Percentiles rank a stretch among this genome's conserved stretches.
Evolutionary conservation across 2,329 filamentous ascomycete species (phyloP).

Genomic region (Colletotrichum godetiae): DNA sequence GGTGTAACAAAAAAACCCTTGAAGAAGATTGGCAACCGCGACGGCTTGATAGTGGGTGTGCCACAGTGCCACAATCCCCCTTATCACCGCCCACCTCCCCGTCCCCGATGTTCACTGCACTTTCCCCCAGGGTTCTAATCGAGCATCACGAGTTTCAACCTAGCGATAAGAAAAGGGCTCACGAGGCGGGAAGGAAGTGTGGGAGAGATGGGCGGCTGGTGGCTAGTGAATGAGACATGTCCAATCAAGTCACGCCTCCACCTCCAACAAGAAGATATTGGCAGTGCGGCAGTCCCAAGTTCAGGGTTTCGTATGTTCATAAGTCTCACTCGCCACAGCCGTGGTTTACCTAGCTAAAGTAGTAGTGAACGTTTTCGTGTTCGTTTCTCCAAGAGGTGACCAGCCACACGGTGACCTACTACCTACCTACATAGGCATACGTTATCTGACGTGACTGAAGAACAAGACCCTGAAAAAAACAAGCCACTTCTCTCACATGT

Average conservation of each 20-base stretch:
- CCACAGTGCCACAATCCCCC: not conserved
- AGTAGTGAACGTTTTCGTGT: too few species aligned
- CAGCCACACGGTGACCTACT: too few species aligned
- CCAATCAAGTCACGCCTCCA: not conserved
- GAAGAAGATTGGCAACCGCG: too few species aligned
- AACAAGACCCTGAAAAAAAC: too few species aligned
- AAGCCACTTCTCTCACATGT: too few species aligned
- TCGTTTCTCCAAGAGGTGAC: too few species aligned
- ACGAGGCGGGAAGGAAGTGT: not conserved
- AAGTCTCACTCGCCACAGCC: constrained; percentile 4
- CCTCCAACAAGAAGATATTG: not conserved
- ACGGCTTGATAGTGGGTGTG: not conserved
- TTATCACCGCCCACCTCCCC: not conserved
- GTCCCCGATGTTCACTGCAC: constrained; percentile 2
- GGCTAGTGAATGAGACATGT: constrained; percentile 26
- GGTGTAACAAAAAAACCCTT: not conserved
- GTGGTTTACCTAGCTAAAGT: not conserved
- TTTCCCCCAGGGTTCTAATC: constrained; percentile 1
- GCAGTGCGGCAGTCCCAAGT: not conserved
- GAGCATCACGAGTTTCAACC: not conserved
- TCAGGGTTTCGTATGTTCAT: not conserved
- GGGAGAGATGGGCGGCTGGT: not conserved
- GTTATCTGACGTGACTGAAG: too few species aligned
- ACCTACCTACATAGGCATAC: too few species aligned
- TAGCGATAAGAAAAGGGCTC: not conserved